Evolutionary conservation across 108 stramenopile species (phyloP), one percentile per base, ranked within the genome.

Genomic region (Cyclotella baltica): DNA sequence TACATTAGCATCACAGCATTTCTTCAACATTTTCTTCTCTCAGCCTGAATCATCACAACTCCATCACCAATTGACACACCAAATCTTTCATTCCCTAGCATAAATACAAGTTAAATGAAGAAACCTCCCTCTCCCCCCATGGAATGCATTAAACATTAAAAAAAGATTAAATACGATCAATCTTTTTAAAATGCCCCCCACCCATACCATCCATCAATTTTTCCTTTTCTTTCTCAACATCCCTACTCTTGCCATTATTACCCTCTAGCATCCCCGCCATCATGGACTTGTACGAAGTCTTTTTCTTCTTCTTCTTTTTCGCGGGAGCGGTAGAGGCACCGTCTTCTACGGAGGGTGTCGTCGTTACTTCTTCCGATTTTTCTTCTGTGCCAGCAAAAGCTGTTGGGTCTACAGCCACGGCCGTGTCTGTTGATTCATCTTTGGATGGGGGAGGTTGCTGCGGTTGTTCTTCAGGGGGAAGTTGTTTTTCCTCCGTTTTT

Each of bases 241-340:
- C 83, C n/a, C n/a, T n/a, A n/a, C 65, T 61, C 18, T 56, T 23
- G 1, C 58, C 73, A 5, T 61, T 20, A 19, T 50, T 67, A 16
- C 78, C 75, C 62, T 75, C 70, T 76, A 85, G 71, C 85, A 91
- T 88, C 22, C 80, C 81, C 27, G 84, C 81, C 88, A 93, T 89
- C 90, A 93, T 89, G 38, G 61, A 66, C 72, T 93, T 93, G 81
- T 93, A 93, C 18, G 84, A 87, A 22, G 87, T 51, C 77, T 93
- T 93, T 72, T 93, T 93, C 83, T 91, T 93, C 63, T 90, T 90
- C 83, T 89, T 91, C 76, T 85, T 88, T 70, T 88, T 87, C n/a
- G 70, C 20, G 2, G 70, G 56, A 23, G 70, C 29, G 5, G 35
- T 72, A 31, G 31, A 34, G 35, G 75, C 47, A n/a, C 28, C 79